Evolutionary conservation across 2,329 filamentous ascomycete species (phyloP), one percentile per base, ranked within the genome.

Genomic region (Ascochyta pisi): DNA sequence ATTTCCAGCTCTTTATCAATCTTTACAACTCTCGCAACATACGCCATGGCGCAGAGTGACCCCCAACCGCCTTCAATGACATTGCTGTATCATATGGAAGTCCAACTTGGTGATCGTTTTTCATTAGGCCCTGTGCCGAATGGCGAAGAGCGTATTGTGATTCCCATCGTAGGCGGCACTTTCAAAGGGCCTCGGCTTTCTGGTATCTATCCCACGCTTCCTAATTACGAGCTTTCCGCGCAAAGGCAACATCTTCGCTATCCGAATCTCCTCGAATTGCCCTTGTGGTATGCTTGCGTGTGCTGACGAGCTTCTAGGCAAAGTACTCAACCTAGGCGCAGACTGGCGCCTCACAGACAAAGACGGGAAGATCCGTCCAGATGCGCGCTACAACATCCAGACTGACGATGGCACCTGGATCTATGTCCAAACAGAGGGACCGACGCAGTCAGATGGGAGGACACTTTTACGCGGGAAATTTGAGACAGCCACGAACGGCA

Each of bases 381-480:
- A 76, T 48, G 73, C 75, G 7, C 60, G 75, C 13, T 77, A 77
- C 51, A 74, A 75, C 19, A 62, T 77, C 12, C 67, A 64, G 33
- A 77, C 73, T 0, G 57, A 76, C 40, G 73, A 76, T 27, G 73
- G 73, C 0, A 67, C 70, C 5, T 66, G 70, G 40, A 67, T 77
- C 6, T 73, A 66, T 19, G 63, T 77, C 9, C 65, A 67, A 58
- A 76, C 74, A 1, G 64, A 63, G 15, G 74, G 75, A 0, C 65
- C 67, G 15, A 62, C 66, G 6, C 64, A 67, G 15, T 47, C 64
- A 3, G 63, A 64, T 46, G 73, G 69, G 4, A 59, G 62, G 0
- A 63, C 73, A 24, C 65, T 76, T 61, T 24, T 77, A 53, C 57
- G 73, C 9, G 66, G 70, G 1, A 54, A 66, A 24, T 75, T 77